These are phyloP conservation scores for Avena eriantha DNA, from an alignment of 176 grass and related monocot species.

Conservation along the genomic window DNA sequence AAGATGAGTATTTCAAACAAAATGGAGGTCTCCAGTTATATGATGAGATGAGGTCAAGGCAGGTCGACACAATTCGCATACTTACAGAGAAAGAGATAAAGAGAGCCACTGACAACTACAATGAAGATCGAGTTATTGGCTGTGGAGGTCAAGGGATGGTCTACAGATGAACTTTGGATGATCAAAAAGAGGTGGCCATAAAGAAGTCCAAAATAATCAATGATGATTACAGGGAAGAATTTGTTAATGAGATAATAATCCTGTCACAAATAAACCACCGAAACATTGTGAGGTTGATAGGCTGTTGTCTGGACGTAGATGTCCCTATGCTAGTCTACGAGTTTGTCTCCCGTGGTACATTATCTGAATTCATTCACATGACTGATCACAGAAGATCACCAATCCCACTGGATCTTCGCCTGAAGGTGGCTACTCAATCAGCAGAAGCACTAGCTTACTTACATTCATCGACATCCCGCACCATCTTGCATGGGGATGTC, in stretches of 20 bases:
- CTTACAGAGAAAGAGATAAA: background rate
- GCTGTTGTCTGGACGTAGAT: background rate
- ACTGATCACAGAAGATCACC: background rate
- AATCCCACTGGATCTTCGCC: background rate
- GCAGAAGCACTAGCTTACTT: slow-evolving; percentile 19
- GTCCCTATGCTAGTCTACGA: background rate
- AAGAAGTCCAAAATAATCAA: slow-evolving; percentile 23
- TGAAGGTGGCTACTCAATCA: background rate
- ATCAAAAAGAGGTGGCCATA: background rate
- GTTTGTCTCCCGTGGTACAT: background rate
- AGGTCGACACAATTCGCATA: slow-evolving; percentile 15
- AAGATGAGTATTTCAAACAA: slow-evolving; percentile 11
- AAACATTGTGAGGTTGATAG: background rate
- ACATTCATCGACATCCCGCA: background rate
- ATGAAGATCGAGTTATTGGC: slow-evolving; percentile 10
- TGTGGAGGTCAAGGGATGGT: background rate
- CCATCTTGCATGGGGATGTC: background rate
- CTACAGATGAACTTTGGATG: slow-evolving; percentile 12
- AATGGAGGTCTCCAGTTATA: slow-evolving; percentile 11
- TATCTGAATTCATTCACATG: background rate
- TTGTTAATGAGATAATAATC: background rate
- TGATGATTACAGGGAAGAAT: background rate
- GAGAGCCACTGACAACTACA: slow-evolving; percentile 18
- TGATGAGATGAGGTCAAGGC: slow-evolving; percentile 12
- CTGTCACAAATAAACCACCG: background rate